Evolutionary conservation across 129 eudicot species (phyloP).

Genomic region (Helianthus annuus): DNA sequence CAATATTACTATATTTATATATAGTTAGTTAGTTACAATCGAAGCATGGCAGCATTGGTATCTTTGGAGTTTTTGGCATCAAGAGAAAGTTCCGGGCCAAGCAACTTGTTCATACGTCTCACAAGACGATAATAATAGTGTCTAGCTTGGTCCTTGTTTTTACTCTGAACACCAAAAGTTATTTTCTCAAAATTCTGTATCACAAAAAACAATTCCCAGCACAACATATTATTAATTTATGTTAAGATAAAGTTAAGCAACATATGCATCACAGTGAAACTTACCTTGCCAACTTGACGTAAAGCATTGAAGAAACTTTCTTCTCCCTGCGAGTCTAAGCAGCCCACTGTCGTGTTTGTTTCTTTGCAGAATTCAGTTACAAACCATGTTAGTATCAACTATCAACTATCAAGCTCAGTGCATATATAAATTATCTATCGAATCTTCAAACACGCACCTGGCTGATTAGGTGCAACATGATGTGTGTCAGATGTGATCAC

Average conservation of each 20-base stretch:
- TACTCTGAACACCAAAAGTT: constrained; percentile 80
- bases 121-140: constrained; percentile 96
- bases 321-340: constrained; percentile 97
- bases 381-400: background rate
- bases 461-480: constrained; percentile 48
- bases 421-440: background rate
- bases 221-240: background rate
- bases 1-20: background rate
- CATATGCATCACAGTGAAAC: constrained; percentile 16
- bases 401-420: background rate
- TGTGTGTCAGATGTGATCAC: constrained; percentile 50
- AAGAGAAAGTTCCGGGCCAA: constrained; percentile 80
- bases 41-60: constrained; percentile 92
- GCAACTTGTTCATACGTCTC: constrained; percentile 89
- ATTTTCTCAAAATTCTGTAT: constrained; percentile 91
- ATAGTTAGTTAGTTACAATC: constrained; percentile 49
- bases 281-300: constrained; percentile 98
- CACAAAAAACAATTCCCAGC: constrained; percentile 12
- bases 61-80: constrained; percentile 90
- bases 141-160: constrained; percentile 95
- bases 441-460: constrained; percentile 43
- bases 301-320: constrained; percentile 81
- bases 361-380: constrained; percentile 46
- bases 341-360: constrained; percentile 92
- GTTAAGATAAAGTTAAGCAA: background rate